Percentiles rank a stretch among this genome's conserved stretches.
These are phyloP conservation scores for Boletus tomentosulus DNA, from an alignment of 768 basidiomycete genomes.

Conservation along the genomic window DNA sequence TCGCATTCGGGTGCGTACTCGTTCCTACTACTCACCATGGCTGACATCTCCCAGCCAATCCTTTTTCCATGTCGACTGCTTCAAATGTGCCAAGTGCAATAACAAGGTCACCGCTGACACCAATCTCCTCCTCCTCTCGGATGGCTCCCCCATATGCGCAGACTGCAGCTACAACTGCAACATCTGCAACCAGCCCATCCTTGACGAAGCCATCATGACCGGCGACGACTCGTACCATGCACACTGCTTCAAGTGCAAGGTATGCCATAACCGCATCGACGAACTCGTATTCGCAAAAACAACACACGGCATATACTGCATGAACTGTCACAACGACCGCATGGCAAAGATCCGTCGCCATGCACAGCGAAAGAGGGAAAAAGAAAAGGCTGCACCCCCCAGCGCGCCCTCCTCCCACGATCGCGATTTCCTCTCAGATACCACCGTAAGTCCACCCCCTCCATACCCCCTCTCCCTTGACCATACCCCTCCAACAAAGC, in stretches of 20 bases:
- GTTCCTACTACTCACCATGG: not conserved
- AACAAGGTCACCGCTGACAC: slow-evolving; percentile 94
- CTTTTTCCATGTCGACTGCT: slow-evolving; percentile 92
- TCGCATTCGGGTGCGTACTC: slow-evolving; percentile 84
- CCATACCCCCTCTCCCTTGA: not conserved
- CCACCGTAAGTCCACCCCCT: slow-evolving; percentile 35
- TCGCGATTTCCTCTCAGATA: slow-evolving; percentile 33
- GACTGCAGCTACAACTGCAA: slow-evolving; percentile 95
- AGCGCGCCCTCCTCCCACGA: slow-evolving; percentile 24
- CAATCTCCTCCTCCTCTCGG: slow-evolving; percentile 92
- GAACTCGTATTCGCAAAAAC: slow-evolving; percentile 99
- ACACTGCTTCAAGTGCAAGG: slow-evolving; percentile 96
- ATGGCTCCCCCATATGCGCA: slow-evolving; percentile 95
- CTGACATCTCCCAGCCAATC: slow-evolving; percentile 58
- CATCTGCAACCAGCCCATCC: slow-evolving; percentile 89
- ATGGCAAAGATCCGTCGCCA: slow-evolving; percentile 91
- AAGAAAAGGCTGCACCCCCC: slow-evolving; percentile 40
- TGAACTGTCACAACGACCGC: slow-evolving; percentile 97
- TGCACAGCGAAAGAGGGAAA: slow-evolving; percentile 80
- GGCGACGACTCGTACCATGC: slow-evolving; percentile 99
- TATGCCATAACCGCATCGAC: slow-evolving; percentile 92
- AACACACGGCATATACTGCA: slow-evolving; percentile 96
- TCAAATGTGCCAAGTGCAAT: slow-evolving; percentile 94
- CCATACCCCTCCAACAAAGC: not conserved
- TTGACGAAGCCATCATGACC: slow-evolving; percentile 99